Evolutionary conservation across 2,329 filamentous ascomycete species (phyloP), one percentile per base, ranked within the genome.

Genomic region (Calonectria hongkongensis): DNA sequence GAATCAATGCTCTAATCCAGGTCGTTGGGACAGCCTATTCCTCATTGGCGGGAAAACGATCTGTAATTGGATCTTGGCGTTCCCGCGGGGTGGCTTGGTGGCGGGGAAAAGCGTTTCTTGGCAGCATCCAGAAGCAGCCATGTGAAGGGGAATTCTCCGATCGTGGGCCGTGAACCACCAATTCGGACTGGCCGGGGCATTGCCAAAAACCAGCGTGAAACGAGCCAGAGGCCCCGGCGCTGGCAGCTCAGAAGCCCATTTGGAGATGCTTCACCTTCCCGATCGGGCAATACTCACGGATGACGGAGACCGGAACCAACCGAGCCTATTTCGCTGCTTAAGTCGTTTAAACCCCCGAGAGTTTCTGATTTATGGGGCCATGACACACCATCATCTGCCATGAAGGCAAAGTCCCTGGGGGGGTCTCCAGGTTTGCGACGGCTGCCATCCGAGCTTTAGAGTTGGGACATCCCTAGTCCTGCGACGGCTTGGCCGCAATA

Each of bases 21-120:
- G 54, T 39, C 8, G 54, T 41, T 41, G 54, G 15, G 13, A 28
- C 21, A n/a, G 8, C n/a, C 36, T 13, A 9, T 27, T 60, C 21
- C 54, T 60, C 54, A 60, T 60, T 60, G 54, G 54, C 54, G 54
- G 54, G 54, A 60, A 60, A 60, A 60, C 36, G 33, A 43, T 39
- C n/a, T 41, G 33, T 15, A 16, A 58, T 25, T 21, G 6, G 3
- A 27, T 60, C 33, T 41, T 60, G 54, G 54, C 54, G 18, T 41
- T 60, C 25, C 13, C 54, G 6, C 36, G 21, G 21, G 39, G 54
- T 18, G 36, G 54, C 36, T 27, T 9, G 7, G 54, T 60, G 33
- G 45, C 45, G 45, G 54, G 54, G 21, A 4, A 60, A 18, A 16
- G n/a, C 18, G 36, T 8, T 60, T 60, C 54, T 60, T 60, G 54